Base-by-base conservation (phyloP, 495 filamentous ascomycete genomes). In the Hamigera avellanea region DNA sequence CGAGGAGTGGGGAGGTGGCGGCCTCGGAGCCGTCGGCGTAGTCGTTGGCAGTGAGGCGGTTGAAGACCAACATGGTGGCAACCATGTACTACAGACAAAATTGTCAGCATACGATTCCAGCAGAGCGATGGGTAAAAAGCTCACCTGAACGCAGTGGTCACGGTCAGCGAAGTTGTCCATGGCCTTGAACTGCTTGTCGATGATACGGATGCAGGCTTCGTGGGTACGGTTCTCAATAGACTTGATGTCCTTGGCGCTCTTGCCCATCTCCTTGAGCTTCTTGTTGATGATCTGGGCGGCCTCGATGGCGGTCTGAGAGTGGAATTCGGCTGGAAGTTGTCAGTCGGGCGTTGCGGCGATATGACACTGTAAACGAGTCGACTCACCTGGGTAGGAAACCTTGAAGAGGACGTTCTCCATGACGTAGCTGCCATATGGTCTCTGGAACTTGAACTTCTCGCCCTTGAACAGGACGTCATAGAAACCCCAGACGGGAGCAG, bases 351-450 rank as follows among this genome's bases (percentile, higher is more conserved):
- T 23, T 23, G 21, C 21, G n/a, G 4, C 21, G 21, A 4, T 5
- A 23, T 4, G 21, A 23, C 21, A 4, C 21, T 9, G 21, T n/a
- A n/a, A n/a, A n/a, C n/a, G n/a, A n/a, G n/a, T n/a, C n/a, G 9
- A 48, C 78, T 54, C 62, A 86, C 82, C 83, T 52, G 87, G 87
- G 56, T 93, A 95, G 19, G 91, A 98, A 27, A 98, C 93, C 73
- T 98, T 98, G 75, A 98, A 98, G 32, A 98, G 81, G 32, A 98
- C 83, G 56, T 96, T 98, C 76, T 98, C 91, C 91, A 98, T 98
- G 37, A 98, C 93, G 59, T 98, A 98, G 72, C 81, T 89, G 48
- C 88, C 91, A 53, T 96, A 98, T 30, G 79, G 78, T 33, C 91
- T 78, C 67, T 98, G 91, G 73, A 95, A 96, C 57, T 84, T 64